A percentile compares a stretch with the other conserved stretches of the same genome.
Conservation (phyloP, 352 stramenopile genomes). For the Aphanomyces astaci region DNA sequence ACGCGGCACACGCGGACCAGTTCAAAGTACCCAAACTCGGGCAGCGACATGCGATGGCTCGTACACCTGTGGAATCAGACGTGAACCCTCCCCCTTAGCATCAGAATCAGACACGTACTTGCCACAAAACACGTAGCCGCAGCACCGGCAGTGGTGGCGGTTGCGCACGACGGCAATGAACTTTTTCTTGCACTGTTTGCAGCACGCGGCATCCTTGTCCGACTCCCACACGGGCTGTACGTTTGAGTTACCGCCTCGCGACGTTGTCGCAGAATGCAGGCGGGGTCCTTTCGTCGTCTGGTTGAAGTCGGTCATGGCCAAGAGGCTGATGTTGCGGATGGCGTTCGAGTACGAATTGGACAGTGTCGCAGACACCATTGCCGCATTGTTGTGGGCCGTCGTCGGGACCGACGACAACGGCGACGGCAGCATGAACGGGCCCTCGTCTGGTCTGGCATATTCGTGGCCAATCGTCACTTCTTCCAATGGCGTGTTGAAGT, state of each 20-base stretch:
- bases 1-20: constrained; percentile 71
- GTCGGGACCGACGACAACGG: no score
- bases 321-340: background rate
- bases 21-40: constrained; percentile 83
- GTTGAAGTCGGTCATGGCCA: constrained; percentile 17
- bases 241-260: constrained; percentile 34
- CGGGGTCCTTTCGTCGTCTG: constrained; percentile 28
- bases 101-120: constrained; percentile 1
- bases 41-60: constrained; percentile 76
- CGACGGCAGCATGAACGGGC: background rate
- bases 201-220: constrained; percentile 72
- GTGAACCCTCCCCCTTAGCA: background rate
- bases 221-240: constrained; percentile 78
- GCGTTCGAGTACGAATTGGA: constrained; percentile 4
- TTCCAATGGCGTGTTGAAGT: constrained; percentile 11
- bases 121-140: constrained; percentile 77
- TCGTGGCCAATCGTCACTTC: background rate
- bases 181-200: constrained; percentile 85
- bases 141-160: constrained; percentile 76
- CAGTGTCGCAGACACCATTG: constrained; percentile 1
- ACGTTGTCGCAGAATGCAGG: constrained; percentile 45
- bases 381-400: background rate
- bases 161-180: constrained; percentile 79
- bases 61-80: constrained; percentile 34
- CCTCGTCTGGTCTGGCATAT: background rate